phyloP scores from a whole-genome alignment of 805 yeast genomes.

The Wickerhamiella qilinensis region DNA sequence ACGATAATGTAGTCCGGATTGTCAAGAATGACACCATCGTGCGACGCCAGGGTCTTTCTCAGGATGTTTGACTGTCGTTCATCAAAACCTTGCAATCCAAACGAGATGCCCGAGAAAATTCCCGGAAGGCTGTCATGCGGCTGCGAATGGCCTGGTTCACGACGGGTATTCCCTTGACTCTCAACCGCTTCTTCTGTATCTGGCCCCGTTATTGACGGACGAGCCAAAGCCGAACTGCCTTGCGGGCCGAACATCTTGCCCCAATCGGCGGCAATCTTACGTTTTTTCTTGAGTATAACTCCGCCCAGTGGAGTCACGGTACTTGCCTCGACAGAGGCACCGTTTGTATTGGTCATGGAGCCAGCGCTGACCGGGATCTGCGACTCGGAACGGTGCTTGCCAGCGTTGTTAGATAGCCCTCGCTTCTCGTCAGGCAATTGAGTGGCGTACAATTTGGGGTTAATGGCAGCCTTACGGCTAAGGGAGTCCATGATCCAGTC shows the following conservation, averaged over 20 bases:
- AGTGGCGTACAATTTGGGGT: constrained; percentile 23
- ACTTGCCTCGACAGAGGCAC: background rate
- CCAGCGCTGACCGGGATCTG: background rate
- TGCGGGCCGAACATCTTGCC: background rate
- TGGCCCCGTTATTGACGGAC: background rate
- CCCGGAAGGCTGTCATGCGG: background rate
- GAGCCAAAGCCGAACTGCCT: background rate
- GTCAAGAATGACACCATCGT: constrained; percentile 26
- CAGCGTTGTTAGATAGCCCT: constrained; percentile 12
- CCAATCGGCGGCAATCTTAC: background rate
- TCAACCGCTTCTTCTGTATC: background rate
- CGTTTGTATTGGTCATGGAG: background rate
- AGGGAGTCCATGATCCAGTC: constrained; percentile 30
- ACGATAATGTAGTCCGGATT: constrained; percentile 12
- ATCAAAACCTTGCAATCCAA: constrained; percentile 30
- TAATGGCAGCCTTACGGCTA: constrained; percentile 26
- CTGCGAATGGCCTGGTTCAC: background rate
- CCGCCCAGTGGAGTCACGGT: background rate
- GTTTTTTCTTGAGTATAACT: background rate
- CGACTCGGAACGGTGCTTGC: background rate
- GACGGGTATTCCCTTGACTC: background rate
- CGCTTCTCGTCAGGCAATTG: constrained; percentile 17
- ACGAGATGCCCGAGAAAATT: constrained; percentile 29
- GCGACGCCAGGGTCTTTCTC: constrained; percentile 28
- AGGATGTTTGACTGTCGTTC: constrained; percentile 25